Evolutionary conservation across 345 rosid species (phyloP), one percentile per base, ranked within the genome.

Genomic region (Citropsis articulata): DNA sequence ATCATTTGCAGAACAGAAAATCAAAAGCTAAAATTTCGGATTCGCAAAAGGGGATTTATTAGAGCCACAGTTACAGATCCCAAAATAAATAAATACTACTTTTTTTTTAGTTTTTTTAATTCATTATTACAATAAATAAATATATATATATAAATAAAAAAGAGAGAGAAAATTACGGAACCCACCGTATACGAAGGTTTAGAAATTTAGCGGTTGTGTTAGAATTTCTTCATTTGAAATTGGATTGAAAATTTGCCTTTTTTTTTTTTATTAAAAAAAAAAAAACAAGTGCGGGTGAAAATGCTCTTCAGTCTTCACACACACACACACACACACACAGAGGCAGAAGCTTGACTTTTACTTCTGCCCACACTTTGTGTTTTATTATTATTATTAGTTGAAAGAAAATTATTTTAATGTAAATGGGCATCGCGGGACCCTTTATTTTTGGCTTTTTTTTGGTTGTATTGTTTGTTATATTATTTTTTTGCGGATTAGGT

Each of bases 141-240:
- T 62, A 45, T 33, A 33, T 33, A 35, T 33, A 33, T 33, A 33
- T 1, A 33, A 33, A 35, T 35, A 65, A 79, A 69, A 40, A 18
- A 72, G 59, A 53, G n/a, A 5, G 33, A 73, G 53, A 33, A 62
- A 77, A 27, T 63, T 45, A 66, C 8, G 24, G 69, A 81, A 80
- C 77, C 72, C 40, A 78, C 86, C 68, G 77, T 66, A 77, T 33
- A 57, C 80, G 59, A 16, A 48, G 45, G 65, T 27, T 25, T 56
- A 55, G 66, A 55, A 65, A 48, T 33, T n/a, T 60, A 66, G 68
- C 9, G 25, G 40, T 4, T 33, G 64, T 5, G 35, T 63, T 22
- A 1, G 57, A 78, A 56, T 70, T 78, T 66, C 73, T 62, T 30
- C 21, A 64, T 30, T 64, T 65, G 33, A 30, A 65, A 6, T 31